A percentile compares a stretch with the other conserved stretches of the same genome.
Evolutionary conservation across 495 filamentous ascomycete species (phyloP).

Genomic region (Penicillium mononematosum): DNA sequence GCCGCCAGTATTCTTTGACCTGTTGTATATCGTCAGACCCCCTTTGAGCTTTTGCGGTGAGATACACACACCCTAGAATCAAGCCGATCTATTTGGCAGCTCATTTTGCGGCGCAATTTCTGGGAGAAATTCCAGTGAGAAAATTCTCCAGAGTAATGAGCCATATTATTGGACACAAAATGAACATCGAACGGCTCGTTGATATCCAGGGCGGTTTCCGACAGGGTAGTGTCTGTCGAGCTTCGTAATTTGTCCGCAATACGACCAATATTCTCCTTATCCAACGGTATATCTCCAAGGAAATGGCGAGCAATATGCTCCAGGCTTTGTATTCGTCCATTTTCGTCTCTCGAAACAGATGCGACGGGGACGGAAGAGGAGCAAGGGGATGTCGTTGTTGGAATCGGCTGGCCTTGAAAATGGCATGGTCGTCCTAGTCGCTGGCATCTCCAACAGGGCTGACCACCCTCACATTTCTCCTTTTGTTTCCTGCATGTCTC

Average conservation of each 20-base stretch:
- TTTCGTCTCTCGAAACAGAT: neutral
- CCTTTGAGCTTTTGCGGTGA: neutral
- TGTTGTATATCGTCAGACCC: constrained; percentile 11
- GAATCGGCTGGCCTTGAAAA: constrained; percentile 35
- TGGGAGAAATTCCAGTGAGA: constrained; percentile 49
- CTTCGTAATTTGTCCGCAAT: constrained; percentile 15
- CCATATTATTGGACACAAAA: constrained; percentile 42
- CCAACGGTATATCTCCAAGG: constrained; percentile 21
- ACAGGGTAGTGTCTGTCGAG: neutral
- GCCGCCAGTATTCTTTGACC: constrained; percentile 47
- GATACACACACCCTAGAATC: constrained; percentile 29
- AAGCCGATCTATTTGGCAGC: constrained; percentile 32
- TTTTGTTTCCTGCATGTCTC: constrained; percentile 46
- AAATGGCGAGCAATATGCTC: constrained; percentile 21
- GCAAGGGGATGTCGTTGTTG: constrained; percentile 20
- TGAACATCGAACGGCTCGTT: constrained; percentile 39
- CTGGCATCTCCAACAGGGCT: constrained; percentile 45
- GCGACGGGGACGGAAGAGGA: constrained; percentile 12
- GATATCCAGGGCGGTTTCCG: constrained; percentile 12
- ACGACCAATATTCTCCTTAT: constrained; percentile 16
- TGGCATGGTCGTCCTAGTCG: constrained; percentile 44
- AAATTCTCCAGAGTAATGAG: constrained; percentile 51
- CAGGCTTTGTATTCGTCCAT: constrained; percentile 11
- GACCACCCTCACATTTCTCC: constrained; percentile 49
- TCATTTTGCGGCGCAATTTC: constrained; percentile 43